Percentiles rank a stretch among this genome's conserved stretches.
phyloP scores from a whole-genome alignment of 2,329 filamentous ascomycete genomes.

The Nemania sp. region DNA sequence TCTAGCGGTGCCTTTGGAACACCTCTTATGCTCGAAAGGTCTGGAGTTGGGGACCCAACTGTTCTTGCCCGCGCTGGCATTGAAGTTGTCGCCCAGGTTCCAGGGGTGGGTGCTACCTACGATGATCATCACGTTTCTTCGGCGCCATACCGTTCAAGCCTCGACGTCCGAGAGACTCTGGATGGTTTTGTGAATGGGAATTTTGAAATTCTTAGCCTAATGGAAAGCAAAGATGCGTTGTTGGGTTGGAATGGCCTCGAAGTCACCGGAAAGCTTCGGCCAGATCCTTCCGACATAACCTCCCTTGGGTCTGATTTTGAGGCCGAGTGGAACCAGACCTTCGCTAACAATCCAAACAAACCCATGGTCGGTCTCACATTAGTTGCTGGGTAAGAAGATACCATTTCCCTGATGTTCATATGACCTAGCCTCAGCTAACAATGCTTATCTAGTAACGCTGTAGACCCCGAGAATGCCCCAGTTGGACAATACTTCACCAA shows the following conservation, averaged over 20 bases:
- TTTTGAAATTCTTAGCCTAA: conserved; percentile 2
- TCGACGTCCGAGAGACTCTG: conserved; percentile 13
- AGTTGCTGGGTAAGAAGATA: no score
- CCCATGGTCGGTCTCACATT: conserved; percentile 52
- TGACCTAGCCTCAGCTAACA: background rate
- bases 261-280: conserved; percentile 25
- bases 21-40: conserved; percentile 31
- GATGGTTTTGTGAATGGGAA: conserved; percentile 10
- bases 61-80: conserved; percentile 50
- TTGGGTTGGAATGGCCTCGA: conserved; percentile 32
- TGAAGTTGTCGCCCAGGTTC: conserved; percentile 8
- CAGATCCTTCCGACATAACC: conserved; percentile 14
- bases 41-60: conserved; percentile 19
- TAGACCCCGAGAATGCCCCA: background rate
- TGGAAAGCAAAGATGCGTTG: conserved; percentile 10
- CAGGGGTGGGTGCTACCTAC: conserved; percentile 25
- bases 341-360: conserved; percentile 21
- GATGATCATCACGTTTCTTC: conserved; percentile 22
- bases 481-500: conserved; percentile 16
- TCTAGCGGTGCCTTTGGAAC: conserved; percentile 18
- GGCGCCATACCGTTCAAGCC: conserved; percentile 16
- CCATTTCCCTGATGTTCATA: background rate
- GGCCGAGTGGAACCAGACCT: conserved; percentile 11
- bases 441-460: background rate
- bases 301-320: conserved; percentile 17